phyloP scores from a whole-genome alignment of 2,329 filamentous ascomycete species.

The Canariomyces notabilis region DNA sequence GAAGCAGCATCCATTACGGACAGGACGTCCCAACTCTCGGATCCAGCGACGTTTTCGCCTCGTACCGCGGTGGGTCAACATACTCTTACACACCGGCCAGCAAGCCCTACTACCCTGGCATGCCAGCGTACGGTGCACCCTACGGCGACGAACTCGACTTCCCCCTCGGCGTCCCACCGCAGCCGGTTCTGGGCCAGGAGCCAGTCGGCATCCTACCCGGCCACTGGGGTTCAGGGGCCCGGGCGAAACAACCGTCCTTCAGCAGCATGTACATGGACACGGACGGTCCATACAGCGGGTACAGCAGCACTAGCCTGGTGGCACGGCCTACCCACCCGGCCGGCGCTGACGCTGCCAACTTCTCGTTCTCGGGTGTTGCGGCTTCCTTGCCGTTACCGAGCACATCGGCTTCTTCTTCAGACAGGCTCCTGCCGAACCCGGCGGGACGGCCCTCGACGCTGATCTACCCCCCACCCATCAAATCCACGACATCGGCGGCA shows the following conservation, averaged over 20 bases:
- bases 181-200: constrained; percentile 34
- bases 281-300: constrained; percentile 29
- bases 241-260: constrained; percentile 21
- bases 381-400: constrained; percentile 35
- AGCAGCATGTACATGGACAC: constrained; percentile 34
- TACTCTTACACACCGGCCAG: constrained; percentile 28
- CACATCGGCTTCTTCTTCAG: constrained; percentile 22
- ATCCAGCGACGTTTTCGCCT: constrained; percentile 29
- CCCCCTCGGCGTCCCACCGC: constrained; percentile 30
- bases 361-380: constrained; percentile 39
- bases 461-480: constrained; percentile 27
- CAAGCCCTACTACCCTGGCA: constrained; percentile 32
- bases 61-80: constrained; percentile 31
- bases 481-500: constrained; percentile 13
- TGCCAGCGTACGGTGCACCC: constrained; percentile 32
- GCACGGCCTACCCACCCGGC: constrained; percentile 28
- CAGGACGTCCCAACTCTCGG: constrained; percentile 31
- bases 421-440: constrained; percentile 34
- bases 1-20: constrained; percentile 25
- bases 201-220: constrained; percentile 31
- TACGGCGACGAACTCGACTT: constrained; percentile 30
- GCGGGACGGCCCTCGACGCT: constrained; percentile 28
- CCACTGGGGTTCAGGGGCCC: constrained; percentile 26
- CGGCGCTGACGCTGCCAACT: constrained; percentile 32
- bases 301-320: constrained; percentile 30